These are phyloP conservation scores for Sporothrix luriei DNA, from an alignment of 2,329 filamentous ascomycete genomes.

Conservation along the genomic window DNA sequence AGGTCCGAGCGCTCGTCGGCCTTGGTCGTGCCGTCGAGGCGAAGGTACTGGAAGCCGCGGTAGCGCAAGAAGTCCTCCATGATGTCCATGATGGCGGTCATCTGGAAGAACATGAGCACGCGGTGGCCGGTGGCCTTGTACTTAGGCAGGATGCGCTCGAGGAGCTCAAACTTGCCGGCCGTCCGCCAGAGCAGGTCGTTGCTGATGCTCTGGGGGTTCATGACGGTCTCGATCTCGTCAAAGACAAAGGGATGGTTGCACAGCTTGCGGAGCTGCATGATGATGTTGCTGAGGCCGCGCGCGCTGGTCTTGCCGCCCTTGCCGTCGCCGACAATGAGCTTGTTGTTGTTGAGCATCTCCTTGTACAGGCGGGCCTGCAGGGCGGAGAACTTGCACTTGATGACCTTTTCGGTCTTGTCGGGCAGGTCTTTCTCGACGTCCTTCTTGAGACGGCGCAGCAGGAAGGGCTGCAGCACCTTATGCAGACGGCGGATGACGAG, in stretches of 20 bases:
- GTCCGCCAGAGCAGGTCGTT: slow-evolving; percentile 96
- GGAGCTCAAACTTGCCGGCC: slow-evolving; percentile 92
- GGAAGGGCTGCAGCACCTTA: slow-evolving; percentile 95
- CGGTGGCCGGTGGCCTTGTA: slow-evolving; percentile 89
- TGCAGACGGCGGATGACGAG: slow-evolving; percentile 97
- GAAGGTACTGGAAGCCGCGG: slow-evolving; percentile 80
- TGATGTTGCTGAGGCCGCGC: slow-evolving; percentile 97
- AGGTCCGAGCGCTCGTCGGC: slow-evolving; percentile 95
- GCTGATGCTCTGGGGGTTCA: slow-evolving; percentile 85
- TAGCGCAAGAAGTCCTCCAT: slow-evolving; percentile 97
- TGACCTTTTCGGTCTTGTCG: slow-evolving; percentile 98
- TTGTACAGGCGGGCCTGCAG: slow-evolving; percentile 94
- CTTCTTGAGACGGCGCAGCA: slow-evolving; percentile 97
- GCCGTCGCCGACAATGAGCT: slow-evolving; percentile 88
- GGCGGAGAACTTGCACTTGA: slow-evolving; percentile 98
- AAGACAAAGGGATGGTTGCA: slow-evolving; percentile 99
- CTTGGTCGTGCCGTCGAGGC: slow-evolving; percentile 95
- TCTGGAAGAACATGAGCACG: slow-evolving; percentile 99
- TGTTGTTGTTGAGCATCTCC: slow-evolving; percentile 95
- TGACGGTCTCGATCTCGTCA: slow-evolving; percentile 95
- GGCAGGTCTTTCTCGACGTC: slow-evolving; percentile 98
- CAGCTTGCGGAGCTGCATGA: slow-evolving; percentile 98
- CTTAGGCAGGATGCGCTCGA: slow-evolving; percentile 91
- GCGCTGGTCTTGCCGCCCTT: slow-evolving; percentile 94
- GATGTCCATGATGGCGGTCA: slow-evolving; percentile 99